phyloP scores from a whole-genome alignment of 1,284 basidiomycete genomes.

The Ustilago curta region DNA sequence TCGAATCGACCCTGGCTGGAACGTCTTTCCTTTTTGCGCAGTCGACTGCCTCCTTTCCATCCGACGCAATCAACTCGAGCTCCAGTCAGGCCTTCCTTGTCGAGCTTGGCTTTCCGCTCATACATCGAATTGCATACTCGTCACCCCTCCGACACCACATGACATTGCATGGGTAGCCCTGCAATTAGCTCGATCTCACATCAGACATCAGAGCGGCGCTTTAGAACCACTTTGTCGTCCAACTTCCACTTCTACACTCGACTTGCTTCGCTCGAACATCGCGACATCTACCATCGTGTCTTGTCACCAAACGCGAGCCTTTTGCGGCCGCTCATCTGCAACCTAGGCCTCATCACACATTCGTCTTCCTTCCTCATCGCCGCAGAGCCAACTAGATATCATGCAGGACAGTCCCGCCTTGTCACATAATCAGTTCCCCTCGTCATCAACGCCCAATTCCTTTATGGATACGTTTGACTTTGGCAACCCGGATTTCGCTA shows the following conservation, averaged over 20 bases:
- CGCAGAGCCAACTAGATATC: background rate
- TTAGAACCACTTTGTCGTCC: background rate
- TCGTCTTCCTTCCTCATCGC: background rate
- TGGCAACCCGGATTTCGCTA: conserved; percentile 45
- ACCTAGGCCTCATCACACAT: background rate
- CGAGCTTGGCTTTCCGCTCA: background rate
- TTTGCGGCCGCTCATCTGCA: background rate
- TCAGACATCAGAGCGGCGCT: background rate
- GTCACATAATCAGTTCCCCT: conserved; percentile 26
- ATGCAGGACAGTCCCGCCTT: conserved; percentile 50
- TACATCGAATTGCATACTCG: background rate
- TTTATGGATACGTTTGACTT: conserved; percentile 63
- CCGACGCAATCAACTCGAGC: background rate
- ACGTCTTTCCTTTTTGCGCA: conserved; percentile 2
- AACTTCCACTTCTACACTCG: background rate
- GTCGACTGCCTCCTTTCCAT: conserved; percentile 2
- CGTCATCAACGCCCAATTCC: conserved; percentile 45
- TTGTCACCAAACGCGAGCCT: background rate
- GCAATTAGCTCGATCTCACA: background rate
- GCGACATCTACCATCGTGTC: background rate
- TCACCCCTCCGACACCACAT: background rate
- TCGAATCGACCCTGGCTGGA: background rate
- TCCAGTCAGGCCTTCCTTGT: background rate
- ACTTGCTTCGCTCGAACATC: background rate
- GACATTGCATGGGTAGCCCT: background rate